phyloP scores from a whole-genome alignment of 2,329 filamentous ascomycete genomes.

The Rhynchosporium agropyri region DNA sequence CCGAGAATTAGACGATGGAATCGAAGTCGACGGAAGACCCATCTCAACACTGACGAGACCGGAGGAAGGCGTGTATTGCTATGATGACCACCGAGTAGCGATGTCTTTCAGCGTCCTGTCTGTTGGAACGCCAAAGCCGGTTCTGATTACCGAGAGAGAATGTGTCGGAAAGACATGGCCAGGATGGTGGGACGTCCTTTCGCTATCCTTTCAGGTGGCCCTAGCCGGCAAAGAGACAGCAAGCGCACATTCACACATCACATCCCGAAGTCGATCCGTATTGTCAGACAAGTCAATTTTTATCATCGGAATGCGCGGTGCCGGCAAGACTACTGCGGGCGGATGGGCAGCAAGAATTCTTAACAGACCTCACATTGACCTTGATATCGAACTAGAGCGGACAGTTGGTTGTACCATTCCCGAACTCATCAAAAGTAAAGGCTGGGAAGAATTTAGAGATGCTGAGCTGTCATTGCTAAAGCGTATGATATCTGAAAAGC shows the following conservation, averaged over 20 bases:
- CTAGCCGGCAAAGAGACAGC: slow-evolving; percentile 69
- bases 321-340: slow-evolving; percentile 93
- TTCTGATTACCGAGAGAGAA: slow-evolving; percentile 83
- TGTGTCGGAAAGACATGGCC: slow-evolving; percentile 98
- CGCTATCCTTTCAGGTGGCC: slow-evolving; percentile 73
- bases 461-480: slow-evolving; percentile 76
- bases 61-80: slow-evolving; percentile 77
- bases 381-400: slow-evolving; percentile 84
- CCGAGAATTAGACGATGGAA: slow-evolving; percentile 90
- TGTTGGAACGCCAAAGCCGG: slow-evolving; percentile 68
- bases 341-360: slow-evolving; percentile 79
- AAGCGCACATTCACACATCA: slow-evolving; percentile 44
- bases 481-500: slow-evolving; percentile 72
- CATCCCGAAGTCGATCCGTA: slow-evolving; percentile 43
- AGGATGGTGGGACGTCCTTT: slow-evolving; percentile 94
- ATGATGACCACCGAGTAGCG: slow-evolving; percentile 95
- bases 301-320: slow-evolving; percentile 96
- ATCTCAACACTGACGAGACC: slow-evolving; percentile 56
- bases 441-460: slow-evolving; percentile 87
- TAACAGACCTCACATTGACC: slow-evolving; percentile 77
- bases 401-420: slow-evolving; percentile 77
- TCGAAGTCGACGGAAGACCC: slow-evolving; percentile 65
- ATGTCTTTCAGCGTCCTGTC: slow-evolving; percentile 97
- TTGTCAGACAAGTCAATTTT: slow-evolving; percentile 71
- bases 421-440: slow-evolving; percentile 74